phyloP scores from a whole-genome alignment of 139 green algal genomes.

The Micromonas pusilla region DNA sequence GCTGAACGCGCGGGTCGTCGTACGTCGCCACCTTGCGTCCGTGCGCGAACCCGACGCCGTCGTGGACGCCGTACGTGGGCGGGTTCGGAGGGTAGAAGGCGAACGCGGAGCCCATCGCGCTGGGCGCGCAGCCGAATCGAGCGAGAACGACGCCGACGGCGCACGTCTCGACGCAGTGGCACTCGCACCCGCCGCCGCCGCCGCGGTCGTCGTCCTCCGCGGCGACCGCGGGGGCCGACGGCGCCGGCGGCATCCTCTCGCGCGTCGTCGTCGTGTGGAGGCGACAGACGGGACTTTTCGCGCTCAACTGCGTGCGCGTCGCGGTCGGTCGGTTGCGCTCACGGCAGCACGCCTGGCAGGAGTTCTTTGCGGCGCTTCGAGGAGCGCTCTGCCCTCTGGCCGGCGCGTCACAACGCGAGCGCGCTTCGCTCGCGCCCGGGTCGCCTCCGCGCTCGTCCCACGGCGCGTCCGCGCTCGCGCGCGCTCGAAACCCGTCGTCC shows the following conservation, averaged over 20 bases:
- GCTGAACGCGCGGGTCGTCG: background rate
- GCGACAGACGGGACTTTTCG: no score
- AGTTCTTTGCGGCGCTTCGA: no score
- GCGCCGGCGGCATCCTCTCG: background rate
- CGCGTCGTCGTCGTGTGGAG: background rate
- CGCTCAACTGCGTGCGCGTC: no score
- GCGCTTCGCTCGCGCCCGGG: no score
- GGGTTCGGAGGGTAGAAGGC: constrained; percentile 16
- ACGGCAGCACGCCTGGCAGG: no score
- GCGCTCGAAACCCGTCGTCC: no score
- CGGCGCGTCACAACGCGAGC: no score
- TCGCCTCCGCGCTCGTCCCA: no score
- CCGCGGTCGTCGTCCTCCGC: background rate
- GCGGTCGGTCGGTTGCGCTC: no score
- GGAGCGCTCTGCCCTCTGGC: no score
- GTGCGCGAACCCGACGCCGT: background rate
- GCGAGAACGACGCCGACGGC: background rate
- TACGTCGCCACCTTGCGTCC: background rate
- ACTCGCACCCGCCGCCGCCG: background rate
- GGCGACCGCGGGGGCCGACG: no score
- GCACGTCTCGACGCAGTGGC: background rate
- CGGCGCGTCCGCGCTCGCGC: no score
- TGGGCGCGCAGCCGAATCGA: background rate
- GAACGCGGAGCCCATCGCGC: background rate
- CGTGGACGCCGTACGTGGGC: background rate